Conservation (phyloP, 2,329 filamentous ascomycete species). For the Fusarium paranaense region DNA sequence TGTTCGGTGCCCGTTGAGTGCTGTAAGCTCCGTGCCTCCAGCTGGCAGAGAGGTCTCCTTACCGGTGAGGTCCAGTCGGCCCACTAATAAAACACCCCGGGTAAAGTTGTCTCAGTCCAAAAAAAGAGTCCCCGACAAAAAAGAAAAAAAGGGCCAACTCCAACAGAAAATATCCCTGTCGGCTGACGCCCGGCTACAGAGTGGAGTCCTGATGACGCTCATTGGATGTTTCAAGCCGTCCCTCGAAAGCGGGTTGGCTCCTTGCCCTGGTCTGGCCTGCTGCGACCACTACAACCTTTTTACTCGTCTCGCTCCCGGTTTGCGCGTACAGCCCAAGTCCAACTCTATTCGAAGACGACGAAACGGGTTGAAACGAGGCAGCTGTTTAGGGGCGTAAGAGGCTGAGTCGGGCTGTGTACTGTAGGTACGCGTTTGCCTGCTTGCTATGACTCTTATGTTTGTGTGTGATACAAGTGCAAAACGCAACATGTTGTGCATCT, state of each 20-base stretch:
- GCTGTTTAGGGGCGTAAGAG: background rate
- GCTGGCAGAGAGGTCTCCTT: background rate
- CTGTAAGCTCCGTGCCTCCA: background rate
- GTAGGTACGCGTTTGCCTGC: slow-evolving; percentile 5
- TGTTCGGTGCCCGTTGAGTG: slow-evolving; percentile 20
- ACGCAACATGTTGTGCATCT: slow-evolving; percentile 1
- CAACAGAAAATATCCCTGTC: slow-evolving; percentile 12
- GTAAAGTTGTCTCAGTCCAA: slow-evolving; percentile 27
- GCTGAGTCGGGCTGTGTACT: slow-evolving; percentile 29
- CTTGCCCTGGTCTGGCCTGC: slow-evolving; percentile 21
- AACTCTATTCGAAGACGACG: slow-evolving; percentile 19
- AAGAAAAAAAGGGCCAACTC: slow-evolving; percentile 13
- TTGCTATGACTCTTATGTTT: background rate
- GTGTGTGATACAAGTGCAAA: slow-evolving; percentile 4
- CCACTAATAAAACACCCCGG: slow-evolving; percentile 36
- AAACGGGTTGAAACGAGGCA: slow-evolving; percentile 34
- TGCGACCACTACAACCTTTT: slow-evolving; percentile 34
- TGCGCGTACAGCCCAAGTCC: slow-evolving; percentile 21
- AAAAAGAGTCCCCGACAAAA: slow-evolving; percentile 24
- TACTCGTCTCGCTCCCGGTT: slow-evolving; percentile 5
- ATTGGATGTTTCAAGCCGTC: slow-evolving; percentile 24
- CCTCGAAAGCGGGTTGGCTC: slow-evolving; percentile 8
- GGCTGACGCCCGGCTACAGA: slow-evolving; percentile 31
- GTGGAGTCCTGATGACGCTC: slow-evolving; percentile 18
- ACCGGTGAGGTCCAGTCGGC: background rate